Evolutionary conservation across 1,284 basidiomycete species (phyloP), one percentile per base, ranked within the genome.

Genomic region (Rhodotorula glutinis): DNA sequence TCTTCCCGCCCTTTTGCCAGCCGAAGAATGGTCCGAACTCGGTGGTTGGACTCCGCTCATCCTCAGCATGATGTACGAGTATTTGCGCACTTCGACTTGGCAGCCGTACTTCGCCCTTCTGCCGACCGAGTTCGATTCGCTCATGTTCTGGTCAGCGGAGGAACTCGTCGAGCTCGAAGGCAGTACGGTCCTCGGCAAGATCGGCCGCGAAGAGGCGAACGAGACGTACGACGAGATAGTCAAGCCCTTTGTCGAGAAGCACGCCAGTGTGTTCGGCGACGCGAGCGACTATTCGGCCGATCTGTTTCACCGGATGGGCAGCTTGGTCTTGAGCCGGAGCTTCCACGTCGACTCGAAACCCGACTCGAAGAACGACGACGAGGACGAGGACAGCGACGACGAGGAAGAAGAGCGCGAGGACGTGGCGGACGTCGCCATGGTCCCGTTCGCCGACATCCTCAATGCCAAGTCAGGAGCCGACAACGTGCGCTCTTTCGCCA

Each of bases 11-110:
- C 81, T 83, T 4, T 81, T 92, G 59, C 86, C 86, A 17, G 66
- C 78, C 5, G 80, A 81, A 9, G 82, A 83, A 47, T 94, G 91
- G 91, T 38, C 62, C 27, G 61, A 55, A n/a, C 60, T 77, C 33
- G 71, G 63, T 60, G 90, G 92, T 2, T 98, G 94, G 94, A 81
- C 85, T 2, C 89, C 89, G 1, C 81, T 98, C 51, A 97, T 98
- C 66, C 81, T 97, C 29, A 90, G 88, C 71, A 89, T 98, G 87
- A 92, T 98, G 89, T 97, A 90, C 88, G 95, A 97, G 79, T 85
- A 85, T 59, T 70, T 75, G 51, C 67, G 76, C 25, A 67, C 71
- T 23, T 62, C 60, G 27, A 76, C 72, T 25, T 76, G 75, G 75
- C 63, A 66, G 43, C 65, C 70, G 4, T 76, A 76, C 65, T 74